phyloP scores from a whole-genome alignment of 78 protist genomes.

The Dictyostelium citrinum region DNA sequence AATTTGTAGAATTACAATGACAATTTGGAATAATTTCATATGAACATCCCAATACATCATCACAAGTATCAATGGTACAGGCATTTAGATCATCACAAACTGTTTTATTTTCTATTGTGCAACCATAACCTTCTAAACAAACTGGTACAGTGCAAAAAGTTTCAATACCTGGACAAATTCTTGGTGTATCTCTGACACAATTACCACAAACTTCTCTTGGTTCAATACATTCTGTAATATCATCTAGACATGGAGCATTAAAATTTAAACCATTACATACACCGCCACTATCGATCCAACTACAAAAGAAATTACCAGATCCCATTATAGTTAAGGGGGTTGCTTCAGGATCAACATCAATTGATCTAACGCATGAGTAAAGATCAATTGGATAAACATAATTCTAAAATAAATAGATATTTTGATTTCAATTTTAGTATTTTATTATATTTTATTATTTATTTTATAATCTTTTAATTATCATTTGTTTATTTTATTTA shows the following conservation, averaged over 20 bases:
- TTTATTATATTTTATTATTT: neutral
- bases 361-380: neutral
- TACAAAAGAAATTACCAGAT: neutral
- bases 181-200: neutral
- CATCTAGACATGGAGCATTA: neutral
- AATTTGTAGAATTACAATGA: neutral
- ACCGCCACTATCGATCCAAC: constrained; percentile 4
- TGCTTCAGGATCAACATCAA: neutral
- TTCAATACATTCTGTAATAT: neutral
- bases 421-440: too few relatives aligned
- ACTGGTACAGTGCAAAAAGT: neutral
- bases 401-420: neutral
- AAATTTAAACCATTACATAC: neutral
- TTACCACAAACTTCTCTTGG: neutral
- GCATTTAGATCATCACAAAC: neutral
- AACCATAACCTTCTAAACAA: neutral
- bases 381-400: neutral
- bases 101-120: neutral
- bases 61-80: neutral
- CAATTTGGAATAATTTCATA: neutral
- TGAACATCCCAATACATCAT: neutral
- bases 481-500: too few relatives aligned
- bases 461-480: too few relatives aligned
- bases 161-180: neutral
- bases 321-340: neutral